A percentile compares a stretch with the other conserved stretches of the same genome.
phyloP scores from a whole-genome alignment of 1,284 basidiomycete species.

The Tilletia indica region DNA sequence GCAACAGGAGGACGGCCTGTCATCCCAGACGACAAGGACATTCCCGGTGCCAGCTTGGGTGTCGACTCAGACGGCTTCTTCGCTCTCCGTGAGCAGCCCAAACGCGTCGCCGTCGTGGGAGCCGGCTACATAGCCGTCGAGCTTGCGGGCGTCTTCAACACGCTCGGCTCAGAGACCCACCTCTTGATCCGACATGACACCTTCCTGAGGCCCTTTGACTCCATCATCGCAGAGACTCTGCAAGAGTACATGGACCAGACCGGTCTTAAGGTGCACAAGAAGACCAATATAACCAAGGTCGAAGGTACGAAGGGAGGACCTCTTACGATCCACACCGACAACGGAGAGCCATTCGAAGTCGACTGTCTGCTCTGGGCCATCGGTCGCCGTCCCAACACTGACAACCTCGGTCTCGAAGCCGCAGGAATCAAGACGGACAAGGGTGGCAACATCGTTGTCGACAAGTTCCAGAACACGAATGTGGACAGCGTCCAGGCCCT shows the following conservation, averaged over 20 bases:
- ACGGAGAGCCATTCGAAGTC: conserved; percentile 75
- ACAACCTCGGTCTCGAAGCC: conserved; percentile 74
- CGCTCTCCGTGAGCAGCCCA: conserved; percentile 82
- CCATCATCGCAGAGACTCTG: conserved; percentile 77
- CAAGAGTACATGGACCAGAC: conserved; percentile 93
- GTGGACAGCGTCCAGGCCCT: conserved; percentile 75
- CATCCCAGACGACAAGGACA: conserved; percentile 73
- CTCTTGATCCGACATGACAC: conserved; percentile 84
- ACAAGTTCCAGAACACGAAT: conserved; percentile 77
- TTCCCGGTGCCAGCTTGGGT: conserved; percentile 86
- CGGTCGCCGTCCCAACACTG: conserved; percentile 78
- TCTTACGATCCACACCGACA: conserved; percentile 53
- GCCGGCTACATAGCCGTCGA: conserved; percentile 98
- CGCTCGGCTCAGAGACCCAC: conserved; percentile 71
- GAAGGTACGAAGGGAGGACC: conserved; percentile 60
- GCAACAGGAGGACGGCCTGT: conserved; percentile 84
- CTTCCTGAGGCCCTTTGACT: conserved; percentile 90
- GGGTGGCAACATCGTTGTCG: conserved; percentile 79
- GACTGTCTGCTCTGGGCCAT: conserved; percentile 93
- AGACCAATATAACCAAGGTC: conserved; percentile 73
- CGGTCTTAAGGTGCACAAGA: conserved; percentile 81
- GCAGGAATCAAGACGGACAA: conserved; percentile 73
- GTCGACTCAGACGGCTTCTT: conserved; percentile 97
- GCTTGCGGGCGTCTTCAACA: conserved; percentile 54
- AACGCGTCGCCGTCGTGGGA: conserved; percentile 87